Evolutionary conservation across 768 basidiomycete genomes (phyloP).

Genomic region (Lactifluus echinatus): DNA sequence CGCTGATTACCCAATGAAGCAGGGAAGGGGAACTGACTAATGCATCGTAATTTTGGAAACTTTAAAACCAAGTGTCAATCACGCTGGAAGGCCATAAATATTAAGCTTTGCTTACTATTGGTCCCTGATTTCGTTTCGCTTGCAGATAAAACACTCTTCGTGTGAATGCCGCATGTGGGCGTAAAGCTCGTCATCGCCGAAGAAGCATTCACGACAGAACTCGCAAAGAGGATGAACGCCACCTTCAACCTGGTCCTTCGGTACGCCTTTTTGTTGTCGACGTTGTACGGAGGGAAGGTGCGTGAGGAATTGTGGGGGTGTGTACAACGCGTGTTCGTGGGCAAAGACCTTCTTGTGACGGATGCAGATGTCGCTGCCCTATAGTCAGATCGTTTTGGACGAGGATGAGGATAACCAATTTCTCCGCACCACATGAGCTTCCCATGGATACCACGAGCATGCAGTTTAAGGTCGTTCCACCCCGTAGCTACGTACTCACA

Average conservation of each 20-base stretch:
- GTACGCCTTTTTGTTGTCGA: conserved; percentile 30
- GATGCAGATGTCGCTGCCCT: conserved; percentile 72
- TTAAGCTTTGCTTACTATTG: conserved; percentile 65
- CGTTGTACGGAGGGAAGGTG: conserved; percentile 71
- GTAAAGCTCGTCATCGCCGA: conserved; percentile 88
- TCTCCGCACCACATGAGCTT: conserved; percentile 71
- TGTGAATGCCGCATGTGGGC: conserved; percentile 88
- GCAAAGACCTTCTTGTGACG: conserved; percentile 88
- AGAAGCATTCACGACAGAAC: conserved; percentile 92
- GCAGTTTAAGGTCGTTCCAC: conserved; percentile 85
- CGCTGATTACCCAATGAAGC: background rate
- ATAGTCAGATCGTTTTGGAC: background rate
- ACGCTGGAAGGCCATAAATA: background rate
- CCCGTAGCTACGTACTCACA: conserved; percentile 81
- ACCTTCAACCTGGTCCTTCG: conserved; percentile 55
- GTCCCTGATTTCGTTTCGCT: conserved; percentile 66
- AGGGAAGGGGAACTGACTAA: conserved; percentile 37
- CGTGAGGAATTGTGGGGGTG: conserved; percentile 47
- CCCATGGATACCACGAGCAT: conserved; percentile 67
- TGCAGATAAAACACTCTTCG: conserved; percentile 96
- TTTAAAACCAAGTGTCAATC: conserved; percentile 25
- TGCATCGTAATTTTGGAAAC: conserved; percentile 72
- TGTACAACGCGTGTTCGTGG: conserved; percentile 88
- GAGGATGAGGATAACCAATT: background rate
- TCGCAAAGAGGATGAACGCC: conserved; percentile 72